These are phyloP conservation scores for Brassica napus DNA, from an alignment of 345 rosid species.

Conservation along the genomic window Da-Ae NC_063441.1:21184001-21184500, in stretches of 20 bases:
- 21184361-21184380: not conserved
- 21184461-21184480: not conserved
- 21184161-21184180: constrained; percentile 70
- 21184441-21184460: not conserved
- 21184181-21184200: constrained; percentile 74
- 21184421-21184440: not conserved
- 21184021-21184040: constrained; percentile 79
- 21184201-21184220: constrained; percentile 84
- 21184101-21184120: not conserved
- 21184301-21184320: constrained; percentile 92
- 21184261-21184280: constrained; percentile 85
- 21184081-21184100: not conserved
- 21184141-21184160: constrained; percentile 89
- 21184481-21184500: not conserved
- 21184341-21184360: not conserved
- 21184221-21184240: constrained; percentile 83
- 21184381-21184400: not conserved
- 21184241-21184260: constrained; percentile 82
- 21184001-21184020: not conserved
- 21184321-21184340: constrained; percentile 74
- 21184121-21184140: constrained; percentile 81
- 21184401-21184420: not conserved
- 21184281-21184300: constrained; percentile 87
- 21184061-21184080: not conserved
- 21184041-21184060: constrained; percentile 93